Evolutionary conservation across 345 rosid genomes (phyloP), one percentile per base, ranked within the genome.

Genomic region (Pugionium dolabratum): DNA sequence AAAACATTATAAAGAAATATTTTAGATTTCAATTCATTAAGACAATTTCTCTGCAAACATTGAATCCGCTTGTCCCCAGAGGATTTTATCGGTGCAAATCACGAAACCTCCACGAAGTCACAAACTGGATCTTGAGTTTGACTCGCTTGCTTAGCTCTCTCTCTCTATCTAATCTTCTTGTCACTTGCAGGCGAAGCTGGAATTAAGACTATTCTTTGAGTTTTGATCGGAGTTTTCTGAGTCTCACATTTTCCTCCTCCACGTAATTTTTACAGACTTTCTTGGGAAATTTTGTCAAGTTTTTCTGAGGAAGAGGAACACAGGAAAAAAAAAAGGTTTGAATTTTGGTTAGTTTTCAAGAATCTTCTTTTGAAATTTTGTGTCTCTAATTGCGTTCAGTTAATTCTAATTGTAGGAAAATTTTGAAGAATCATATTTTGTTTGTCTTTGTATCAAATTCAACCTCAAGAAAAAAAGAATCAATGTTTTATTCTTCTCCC

Each of bases 41-140:
- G 71, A 65, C 71, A 72, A 58, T 11, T 25, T 53, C 60, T 52
- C 59, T 52, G 51, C 51, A 52, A 37, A 53, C 18, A 65, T 51
- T 58, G 66, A 65, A 50, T 59, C 66, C 3, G 18, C 64, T 58
- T 72, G 66, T 18, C 18, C 18, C 18, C 18, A 18, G 18, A 18
- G 18, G 47, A 64, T 42, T 71, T 54, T 57, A 64, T 64, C 66
- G 40, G 66, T 51, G 9, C 58, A 58, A 28, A 6, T 58, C 54
- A 64, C 29, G 34, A 64, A 72, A 58, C 46, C 36, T 18, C 18
- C 18, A 18, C 18, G 18, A 18, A 18, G 18, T 18, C 18, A 18
- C 18, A 18, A 18, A 18, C 54, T 74, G 42, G 70, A 74, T 74
- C 78, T 62, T 74, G 36, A 66, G 74, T 74, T 68, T 67, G 78